Evolutionary conservation across 352 stramenopile species (phyloP).

Genomic region (Pythium brachiatum): DNA sequence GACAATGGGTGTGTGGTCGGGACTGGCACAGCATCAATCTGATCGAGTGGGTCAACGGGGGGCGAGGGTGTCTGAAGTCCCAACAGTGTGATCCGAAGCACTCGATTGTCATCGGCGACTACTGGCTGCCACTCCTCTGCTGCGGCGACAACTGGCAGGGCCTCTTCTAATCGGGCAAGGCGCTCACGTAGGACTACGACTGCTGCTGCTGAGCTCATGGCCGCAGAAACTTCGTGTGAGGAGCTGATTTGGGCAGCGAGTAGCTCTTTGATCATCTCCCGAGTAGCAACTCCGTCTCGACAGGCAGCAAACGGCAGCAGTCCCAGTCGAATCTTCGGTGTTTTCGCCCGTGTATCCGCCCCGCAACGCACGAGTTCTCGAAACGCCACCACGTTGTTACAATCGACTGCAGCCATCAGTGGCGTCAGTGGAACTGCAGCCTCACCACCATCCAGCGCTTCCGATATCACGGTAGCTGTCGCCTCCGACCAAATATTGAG

Average conservation of each 20-base stretch:
- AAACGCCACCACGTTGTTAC: constrained; percentile 46
- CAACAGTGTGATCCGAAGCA: constrained; percentile 16
- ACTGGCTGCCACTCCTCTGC: background rate
- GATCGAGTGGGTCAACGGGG: background rate
- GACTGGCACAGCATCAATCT: background rate
- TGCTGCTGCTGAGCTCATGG: constrained; percentile 1
- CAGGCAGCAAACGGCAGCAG: constrained; percentile 48
- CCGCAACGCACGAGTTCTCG: constrained; percentile 44
- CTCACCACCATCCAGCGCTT: constrained; percentile 1
- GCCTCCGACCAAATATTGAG: constrained; percentile 66
- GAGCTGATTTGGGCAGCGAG: background rate
- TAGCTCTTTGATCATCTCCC: constrained; percentile 15
- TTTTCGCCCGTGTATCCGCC: constrained; percentile 39
- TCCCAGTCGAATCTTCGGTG: constrained; percentile 44
- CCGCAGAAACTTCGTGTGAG: background rate
- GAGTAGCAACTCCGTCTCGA: background rate
- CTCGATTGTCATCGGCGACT: background rate
- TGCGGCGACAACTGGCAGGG: background rate
- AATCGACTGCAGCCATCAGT: constrained; percentile 55
- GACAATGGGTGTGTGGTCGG: background rate
- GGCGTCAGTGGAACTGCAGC: constrained; percentile 29
- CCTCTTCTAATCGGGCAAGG: background rate
- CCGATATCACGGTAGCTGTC: background rate
- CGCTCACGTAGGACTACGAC: background rate
- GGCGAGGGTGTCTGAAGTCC: constrained; percentile 9